These are phyloP conservation scores for Mycena sp. DNA, from an alignment of 1,284 basidiomycete genomes.

Conservation along the genomic window DNA sequence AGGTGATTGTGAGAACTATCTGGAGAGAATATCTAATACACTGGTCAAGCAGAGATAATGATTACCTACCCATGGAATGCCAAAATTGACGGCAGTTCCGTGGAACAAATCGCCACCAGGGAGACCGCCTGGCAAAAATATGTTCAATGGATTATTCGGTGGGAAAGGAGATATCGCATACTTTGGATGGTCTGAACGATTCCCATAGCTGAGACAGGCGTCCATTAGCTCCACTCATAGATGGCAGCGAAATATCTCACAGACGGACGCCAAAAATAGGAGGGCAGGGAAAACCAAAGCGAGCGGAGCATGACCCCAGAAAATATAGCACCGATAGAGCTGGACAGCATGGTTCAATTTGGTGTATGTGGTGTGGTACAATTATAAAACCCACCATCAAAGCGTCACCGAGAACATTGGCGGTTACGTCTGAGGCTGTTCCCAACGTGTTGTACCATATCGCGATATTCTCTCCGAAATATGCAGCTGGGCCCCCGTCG, in stretches of 20 bases:
- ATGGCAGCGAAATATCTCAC: background rate
- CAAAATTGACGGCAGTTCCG: conserved; percentile 28
- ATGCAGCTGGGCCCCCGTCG: conserved; percentile 16
- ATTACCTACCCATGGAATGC: conserved; percentile 38
- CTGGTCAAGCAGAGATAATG: no score
- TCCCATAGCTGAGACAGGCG: conserved; percentile 24
- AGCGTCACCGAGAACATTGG: conserved; percentile 22
- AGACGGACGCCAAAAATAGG: conserved; percentile 16
- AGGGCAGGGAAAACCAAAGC: conserved; percentile 20
- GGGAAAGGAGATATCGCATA: no score
- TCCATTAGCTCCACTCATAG: background rate
- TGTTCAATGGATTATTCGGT: no score
- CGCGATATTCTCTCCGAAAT: conserved; percentile 16
- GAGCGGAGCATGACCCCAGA: conserved; percentile 15
- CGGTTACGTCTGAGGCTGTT: conserved; percentile 17
- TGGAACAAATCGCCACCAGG: background rate
- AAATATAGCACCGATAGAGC: conserved; percentile 23
- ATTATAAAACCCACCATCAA: conserved; percentile 4
- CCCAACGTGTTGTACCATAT: conserved; percentile 24
- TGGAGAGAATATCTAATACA: no score
- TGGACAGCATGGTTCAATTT: no score
- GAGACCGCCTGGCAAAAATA: no score
- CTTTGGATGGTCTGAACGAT: conserved; percentile 35
- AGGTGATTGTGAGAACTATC: conserved; percentile 31
- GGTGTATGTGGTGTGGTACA: background rate